Base-by-base conservation (phyloP, 306 rosid genomes). In the Trifolium pratense region DNA sequence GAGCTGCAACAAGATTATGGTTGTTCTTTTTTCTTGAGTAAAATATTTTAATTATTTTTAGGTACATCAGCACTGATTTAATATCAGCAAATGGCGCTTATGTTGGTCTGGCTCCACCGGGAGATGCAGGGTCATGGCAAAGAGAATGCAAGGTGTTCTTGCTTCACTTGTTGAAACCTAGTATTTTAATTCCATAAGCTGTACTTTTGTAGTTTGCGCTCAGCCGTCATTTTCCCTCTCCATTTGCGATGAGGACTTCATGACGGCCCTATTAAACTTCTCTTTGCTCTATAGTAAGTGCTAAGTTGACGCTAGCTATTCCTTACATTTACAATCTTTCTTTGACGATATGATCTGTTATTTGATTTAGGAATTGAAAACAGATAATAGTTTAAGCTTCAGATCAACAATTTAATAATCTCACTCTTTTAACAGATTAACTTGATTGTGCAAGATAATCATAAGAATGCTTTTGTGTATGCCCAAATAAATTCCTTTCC, bases 41-140 rank as follows among this genome's bases (percentile, higher is more conserved):
- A 73, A 55, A 26, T 57, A 52, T 69, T 77, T 21, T 74, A 68
- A 73, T 64, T 55, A 53, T 74, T 31, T 74, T 57, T 61, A 90
- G 98, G 89, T 91, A 69, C 65, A 39, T 88, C 68, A 75, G 83
- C 83, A 74, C 82, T 7, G 84, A 81, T 34, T 58, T 60, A 59
- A 56, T 88, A n/a, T 66, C 89, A 13, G 90, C 89, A 57, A 79
- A 64, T 36, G 87, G 87, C 73, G 91, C 97, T 20, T 84, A 77
- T 75, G 92, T 93, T 32, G 98, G 98, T 8, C 81, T 93, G 73
- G 96, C 98, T 71, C 84, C 86, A 32, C 98, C 96, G 0, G 98
- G 98, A 31, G 90, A 81, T 57, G 87, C 65, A 55, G 98, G 98
- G 61, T 93, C 98, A 37, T 93, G 98, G 98, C 98, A 93, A 84